phyloP scores from a whole-genome alignment of 805 yeast genomes.

The Ogataea thermomethanolica region DNA sequence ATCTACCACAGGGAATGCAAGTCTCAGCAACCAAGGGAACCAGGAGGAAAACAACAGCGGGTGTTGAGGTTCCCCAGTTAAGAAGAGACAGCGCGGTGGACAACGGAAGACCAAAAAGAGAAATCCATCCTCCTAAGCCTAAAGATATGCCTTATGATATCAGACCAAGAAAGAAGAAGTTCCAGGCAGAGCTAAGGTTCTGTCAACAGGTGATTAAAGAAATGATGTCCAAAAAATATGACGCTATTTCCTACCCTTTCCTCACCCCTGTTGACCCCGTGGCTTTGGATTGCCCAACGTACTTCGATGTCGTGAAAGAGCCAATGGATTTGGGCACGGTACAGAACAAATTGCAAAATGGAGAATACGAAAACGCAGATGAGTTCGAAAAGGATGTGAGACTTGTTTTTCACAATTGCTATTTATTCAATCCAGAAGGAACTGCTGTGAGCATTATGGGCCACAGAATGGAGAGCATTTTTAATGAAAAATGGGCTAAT shows the following conservation, averaged over 20 bases:
- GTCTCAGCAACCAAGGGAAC: constrained; percentile 28
- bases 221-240: constrained; percentile 76
- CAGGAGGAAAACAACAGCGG: constrained; percentile 33
- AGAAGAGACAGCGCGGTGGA: constrained; percentile 64
- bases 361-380: constrained; percentile 84
- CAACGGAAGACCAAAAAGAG: constrained; percentile 89
- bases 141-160: constrained; percentile 90
- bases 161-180: constrained; percentile 88
- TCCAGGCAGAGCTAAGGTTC: constrained; percentile 83
- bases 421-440: constrained; percentile 92
- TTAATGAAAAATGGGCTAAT: constrained; percentile 84
- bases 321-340: constrained; percentile 96
- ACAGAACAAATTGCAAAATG: constrained; percentile 73
- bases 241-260: constrained; percentile 83
- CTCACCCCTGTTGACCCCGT: constrained; percentile 93
- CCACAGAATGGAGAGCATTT: constrained; percentile 79
- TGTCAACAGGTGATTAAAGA: constrained; percentile 82
- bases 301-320: constrained; percentile 76
- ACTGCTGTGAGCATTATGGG: constrained; percentile 96
- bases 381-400: constrained; percentile 82
- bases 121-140: constrained; percentile 94
- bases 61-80: constrained; percentile 55
- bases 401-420: constrained; percentile 84
- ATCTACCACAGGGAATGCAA: constrained; percentile 30
- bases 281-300: constrained; percentile 88